Conservation (phyloP, 2,329 filamentous ascomycete species). For the Beauveria bassiana region DNA sequence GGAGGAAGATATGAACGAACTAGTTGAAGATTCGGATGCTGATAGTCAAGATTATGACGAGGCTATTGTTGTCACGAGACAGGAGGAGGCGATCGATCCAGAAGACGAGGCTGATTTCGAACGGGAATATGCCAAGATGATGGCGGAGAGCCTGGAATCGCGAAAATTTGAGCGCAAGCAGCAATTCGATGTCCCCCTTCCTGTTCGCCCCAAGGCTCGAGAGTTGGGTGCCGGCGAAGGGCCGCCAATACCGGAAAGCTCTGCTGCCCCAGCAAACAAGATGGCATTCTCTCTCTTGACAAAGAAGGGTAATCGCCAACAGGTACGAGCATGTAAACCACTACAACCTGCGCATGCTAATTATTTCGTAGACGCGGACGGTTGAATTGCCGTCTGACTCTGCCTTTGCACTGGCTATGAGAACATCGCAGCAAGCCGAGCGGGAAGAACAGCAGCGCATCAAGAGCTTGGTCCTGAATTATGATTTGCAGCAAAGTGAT, state of each 20-base stretch:
- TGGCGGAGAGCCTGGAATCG: constrained; percentile 93
- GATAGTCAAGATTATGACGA: constrained; percentile 67
- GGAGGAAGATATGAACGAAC: constrained; percentile 51
- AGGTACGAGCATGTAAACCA: constrained; percentile 44
- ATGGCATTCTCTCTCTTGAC: constrained; percentile 97
- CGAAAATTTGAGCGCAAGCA: constrained; percentile 93
- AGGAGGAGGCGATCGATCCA: constrained; percentile 83
- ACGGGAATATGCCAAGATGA: constrained; percentile 95
- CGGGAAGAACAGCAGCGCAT: constrained; percentile 96
- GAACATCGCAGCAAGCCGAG: constrained; percentile 88
- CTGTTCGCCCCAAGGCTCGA: constrained; percentile 66
- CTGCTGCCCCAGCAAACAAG: constrained; percentile 36
- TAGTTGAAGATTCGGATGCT: constrained; percentile 38
- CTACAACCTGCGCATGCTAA: not conserved
- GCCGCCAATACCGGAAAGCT: constrained; percentile 8
- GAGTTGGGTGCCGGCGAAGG: constrained; percentile 22
- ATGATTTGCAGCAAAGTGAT: constrained; percentile 81
- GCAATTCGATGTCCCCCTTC: constrained; percentile 93
- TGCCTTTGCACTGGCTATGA: constrained; percentile 92
- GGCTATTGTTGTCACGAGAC: constrained; percentile 81
- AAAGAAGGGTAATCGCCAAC: constrained; percentile 91
- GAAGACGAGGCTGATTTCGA: constrained; percentile 97
- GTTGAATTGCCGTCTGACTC: constrained; percentile 88
- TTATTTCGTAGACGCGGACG: constrained; percentile 62
- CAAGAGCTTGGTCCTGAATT: constrained; percentile 95